Conservation (phyloP, 352 stramenopile genomes). For the Globisporangium cystogenes region DNA sequence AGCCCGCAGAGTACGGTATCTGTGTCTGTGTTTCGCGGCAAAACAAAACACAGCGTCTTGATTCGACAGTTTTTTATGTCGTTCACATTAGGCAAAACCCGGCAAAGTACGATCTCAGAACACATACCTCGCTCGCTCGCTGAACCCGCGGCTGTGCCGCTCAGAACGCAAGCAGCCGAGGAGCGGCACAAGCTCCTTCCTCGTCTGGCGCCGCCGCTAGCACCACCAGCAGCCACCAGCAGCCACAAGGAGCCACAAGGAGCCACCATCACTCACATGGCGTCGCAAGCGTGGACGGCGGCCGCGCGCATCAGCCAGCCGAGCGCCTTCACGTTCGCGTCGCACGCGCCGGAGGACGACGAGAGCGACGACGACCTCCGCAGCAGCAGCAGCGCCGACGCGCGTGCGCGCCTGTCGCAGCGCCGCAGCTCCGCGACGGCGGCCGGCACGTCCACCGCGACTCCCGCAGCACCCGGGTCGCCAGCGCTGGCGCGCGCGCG, state of each 20-base stretch:
- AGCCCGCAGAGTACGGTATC: too few species aligned
- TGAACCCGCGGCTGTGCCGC: not conserved
- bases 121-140: too few species aligned
- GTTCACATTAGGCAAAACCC: too few species aligned
- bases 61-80: too few species aligned
- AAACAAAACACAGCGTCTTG: too few species aligned
- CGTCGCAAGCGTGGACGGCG: not conserved
- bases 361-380: not conserved
- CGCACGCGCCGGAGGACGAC: slow-evolving; percentile 5
- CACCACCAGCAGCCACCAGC: too few species aligned
- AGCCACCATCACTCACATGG: too few species aligned
- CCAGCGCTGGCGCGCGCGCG: slow-evolving; percentile 8
- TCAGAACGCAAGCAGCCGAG: not conserved
- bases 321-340: slow-evolving; percentile 9
- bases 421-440: not conserved
- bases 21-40: too few species aligned
- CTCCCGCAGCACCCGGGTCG: not conserved
- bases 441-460: not conserved
- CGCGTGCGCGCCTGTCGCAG: not conserved
- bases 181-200: too few species aligned
- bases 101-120: too few species aligned
- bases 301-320: slow-evolving; percentile 1
- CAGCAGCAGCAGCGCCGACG: not conserved
- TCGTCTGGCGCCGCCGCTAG: slow-evolving; percentile 1
- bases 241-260: too few species aligned